These are phyloP conservation scores for Fusarium dimerum DNA, from an alignment of 2,329 filamentous ascomycete genomes.

Conservation along the genomic window DNA sequence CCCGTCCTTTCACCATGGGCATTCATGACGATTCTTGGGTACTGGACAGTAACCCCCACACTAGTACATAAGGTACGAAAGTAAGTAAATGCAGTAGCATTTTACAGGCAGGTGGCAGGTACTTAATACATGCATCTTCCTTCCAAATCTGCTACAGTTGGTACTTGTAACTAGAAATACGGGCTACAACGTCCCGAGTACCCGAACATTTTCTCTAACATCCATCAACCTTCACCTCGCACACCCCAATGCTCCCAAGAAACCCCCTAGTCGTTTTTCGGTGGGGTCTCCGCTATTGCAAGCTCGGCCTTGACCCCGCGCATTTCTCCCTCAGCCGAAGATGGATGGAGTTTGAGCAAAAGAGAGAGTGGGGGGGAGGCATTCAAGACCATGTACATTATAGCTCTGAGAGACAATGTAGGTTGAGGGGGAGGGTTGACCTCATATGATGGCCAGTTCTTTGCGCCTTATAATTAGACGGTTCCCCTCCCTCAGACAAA, in stretches of 20 bases:
- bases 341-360: neutral
- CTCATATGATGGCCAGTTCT: conserved; percentile 20
- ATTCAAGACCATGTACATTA: too few relatives aligned
- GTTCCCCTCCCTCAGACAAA: conserved; percentile 6
- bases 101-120: too few relatives aligned
- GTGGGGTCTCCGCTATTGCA: conserved; percentile 14
- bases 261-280: neutral
- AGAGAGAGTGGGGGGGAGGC: neutral
- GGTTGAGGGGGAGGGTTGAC: neutral
- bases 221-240: too few relatives aligned
- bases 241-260: too few relatives aligned
- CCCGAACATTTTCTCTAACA: too few relatives aligned
- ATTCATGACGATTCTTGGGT: neutral
- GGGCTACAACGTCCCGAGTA: too few relatives aligned
- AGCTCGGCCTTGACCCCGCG: conserved; percentile 25
- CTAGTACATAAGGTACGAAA: too few relatives aligned
- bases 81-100: too few relatives aligned
- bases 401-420: neutral
- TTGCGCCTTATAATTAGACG: conserved; percentile 19
- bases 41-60: neutral
- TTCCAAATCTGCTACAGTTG: too few relatives aligned
- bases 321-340: conserved; percentile 1
- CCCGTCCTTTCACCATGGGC: too few relatives aligned
- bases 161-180: too few relatives aligned
- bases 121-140: too few relatives aligned